Conservation (phyloP, 2,329 filamentous ascomycete genomes). For the Karstenula rhodostoma region DNA sequence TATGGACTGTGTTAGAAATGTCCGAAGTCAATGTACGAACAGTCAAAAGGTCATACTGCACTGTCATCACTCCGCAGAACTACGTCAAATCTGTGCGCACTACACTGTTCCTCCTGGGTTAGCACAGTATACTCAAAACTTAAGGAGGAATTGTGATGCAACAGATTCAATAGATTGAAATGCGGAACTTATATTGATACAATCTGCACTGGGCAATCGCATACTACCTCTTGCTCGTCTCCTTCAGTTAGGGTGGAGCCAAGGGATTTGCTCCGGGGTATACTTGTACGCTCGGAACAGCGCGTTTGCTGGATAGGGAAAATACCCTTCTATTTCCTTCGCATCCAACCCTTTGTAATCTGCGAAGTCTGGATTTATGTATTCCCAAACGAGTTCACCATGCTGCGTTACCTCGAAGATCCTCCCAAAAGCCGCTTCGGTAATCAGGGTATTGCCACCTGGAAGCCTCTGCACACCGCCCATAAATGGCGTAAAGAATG, state of each 20-base stretch:
- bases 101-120: too few relatives aligned
- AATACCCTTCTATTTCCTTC: constrained; percentile 50
- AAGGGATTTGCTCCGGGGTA: constrained; percentile 51
- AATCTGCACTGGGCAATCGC: too few relatives aligned
- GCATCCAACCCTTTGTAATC: constrained; percentile 46
- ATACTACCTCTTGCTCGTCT: background rate
- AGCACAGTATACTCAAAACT: too few relatives aligned
- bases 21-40: too few relatives aligned
- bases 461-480: constrained; percentile 54
- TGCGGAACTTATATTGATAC: too few relatives aligned
- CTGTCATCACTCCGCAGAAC: too few relatives aligned
- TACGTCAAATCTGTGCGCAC: too few relatives aligned
- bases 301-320: constrained; percentile 54
- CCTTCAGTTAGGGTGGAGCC: constrained; percentile 32
- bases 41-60: too few relatives aligned
- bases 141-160: too few relatives aligned
- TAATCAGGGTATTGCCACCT: constrained; percentile 55
- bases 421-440: constrained; percentile 55
- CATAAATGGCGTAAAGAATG: constrained; percentile 59
- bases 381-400: constrained; percentile 56
- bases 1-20: too few relatives aligned
- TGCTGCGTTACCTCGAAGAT: constrained; percentile 55
- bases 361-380: constrained; percentile 53
- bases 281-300: constrained; percentile 58
- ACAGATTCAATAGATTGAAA: too few relatives aligned